phyloP scores from a whole-genome alignment of 2,329 filamentous ascomycete genomes.

The Calonectria henricotiae region DNA sequence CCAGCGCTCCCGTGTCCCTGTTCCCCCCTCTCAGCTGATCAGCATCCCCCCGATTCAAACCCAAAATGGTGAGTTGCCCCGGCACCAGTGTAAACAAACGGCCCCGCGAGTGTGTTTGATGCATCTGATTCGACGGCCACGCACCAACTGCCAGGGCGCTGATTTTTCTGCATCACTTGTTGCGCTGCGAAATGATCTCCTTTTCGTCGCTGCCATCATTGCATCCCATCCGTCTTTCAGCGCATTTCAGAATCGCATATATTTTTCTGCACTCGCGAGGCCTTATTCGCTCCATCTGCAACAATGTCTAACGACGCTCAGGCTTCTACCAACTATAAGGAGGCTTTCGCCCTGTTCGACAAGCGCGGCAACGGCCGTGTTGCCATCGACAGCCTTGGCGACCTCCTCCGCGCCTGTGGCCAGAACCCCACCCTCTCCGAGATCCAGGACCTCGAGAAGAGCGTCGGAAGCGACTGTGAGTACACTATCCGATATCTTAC shows the following conservation, averaged over 20 bases:
- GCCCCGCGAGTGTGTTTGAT: conserved; percentile 51
- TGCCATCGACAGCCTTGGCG: conserved; percentile 87
- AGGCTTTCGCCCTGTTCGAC: conserved; percentile 99
- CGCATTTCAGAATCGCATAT: conserved; percentile 39
- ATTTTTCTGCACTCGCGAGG: conserved; percentile 34
- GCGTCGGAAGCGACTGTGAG: conserved; percentile 92
- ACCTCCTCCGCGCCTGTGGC: conserved; percentile 95
- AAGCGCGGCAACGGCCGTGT: conserved; percentile 98
- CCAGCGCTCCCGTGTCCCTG: conserved; percentile 28
- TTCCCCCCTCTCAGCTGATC: conserved; percentile 37
- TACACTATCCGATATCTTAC: conserved; percentile 50
- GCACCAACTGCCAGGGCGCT: conserved; percentile 46
- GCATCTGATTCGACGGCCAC: conserved; percentile 56
- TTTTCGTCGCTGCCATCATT: conserved; percentile 39
- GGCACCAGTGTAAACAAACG: conserved; percentile 58
- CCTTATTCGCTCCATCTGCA: conserved; percentile 34
- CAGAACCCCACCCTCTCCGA: conserved; percentile 97
- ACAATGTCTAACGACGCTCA: conserved; percentile 69
- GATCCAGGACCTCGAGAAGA: conserved; percentile 93
- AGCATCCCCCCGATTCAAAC: conserved; percentile 43
- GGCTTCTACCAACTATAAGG: conserved; percentile 98
- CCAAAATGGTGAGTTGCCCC: conserved; percentile 61
- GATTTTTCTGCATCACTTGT: conserved; percentile 47
- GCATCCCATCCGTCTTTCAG: conserved; percentile 27
- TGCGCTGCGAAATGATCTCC: conserved; percentile 35